phyloP scores from a whole-genome alignment of 2,329 filamentous ascomycete genomes.

The Fulvia fulva region DNA sequence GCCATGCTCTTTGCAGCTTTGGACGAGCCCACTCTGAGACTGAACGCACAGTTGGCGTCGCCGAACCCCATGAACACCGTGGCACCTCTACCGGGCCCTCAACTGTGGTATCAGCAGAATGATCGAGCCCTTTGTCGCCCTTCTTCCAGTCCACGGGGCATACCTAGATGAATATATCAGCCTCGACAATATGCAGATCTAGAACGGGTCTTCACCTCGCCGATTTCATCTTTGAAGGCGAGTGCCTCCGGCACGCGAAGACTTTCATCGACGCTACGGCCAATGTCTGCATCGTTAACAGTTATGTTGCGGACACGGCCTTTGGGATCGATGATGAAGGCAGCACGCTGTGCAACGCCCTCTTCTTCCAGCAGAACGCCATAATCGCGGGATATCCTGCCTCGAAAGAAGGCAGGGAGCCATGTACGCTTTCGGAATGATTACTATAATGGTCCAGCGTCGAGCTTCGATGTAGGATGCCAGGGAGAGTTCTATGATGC shows the following conservation, averaged over 20 bases:
- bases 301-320: slow-evolving; percentile 59
- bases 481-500: slow-evolving; percentile 27
- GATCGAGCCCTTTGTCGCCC: slow-evolving; percentile 29
- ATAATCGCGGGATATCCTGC: slow-evolving; percentile 57
- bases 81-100: slow-evolving; percentile 29
- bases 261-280: slow-evolving; percentile 61
- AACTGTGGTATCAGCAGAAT: slow-evolving; percentile 20
- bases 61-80: slow-evolving; percentile 23
- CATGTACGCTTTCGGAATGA: slow-evolving; percentile 66
- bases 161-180: slow-evolving; percentile 13
- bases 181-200: too few relatives aligned
- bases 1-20: slow-evolving; percentile 31
- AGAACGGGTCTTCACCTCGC: slow-evolving; percentile 22
- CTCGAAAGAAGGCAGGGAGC: too few relatives aligned
- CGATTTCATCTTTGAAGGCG: slow-evolving; percentile 43
- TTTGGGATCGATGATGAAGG: slow-evolving; percentile 64
- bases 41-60: slow-evolving; percentile 8
- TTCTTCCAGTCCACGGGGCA: slow-evolving; percentile 35
- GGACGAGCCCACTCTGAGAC: slow-evolving; percentile 31
- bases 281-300: slow-evolving; percentile 62
- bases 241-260: slow-evolving; percentile 54
- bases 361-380: slow-evolving; percentile 62
- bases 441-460: slow-evolving; percentile 61
- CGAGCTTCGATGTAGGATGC: slow-evolving; percentile 33
- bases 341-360: slow-evolving; percentile 59